These are phyloP conservation scores for Bauhinia variegata DNA, from an alignment of 306 rosid genomes.

Conservation along the genomic window DNA sequence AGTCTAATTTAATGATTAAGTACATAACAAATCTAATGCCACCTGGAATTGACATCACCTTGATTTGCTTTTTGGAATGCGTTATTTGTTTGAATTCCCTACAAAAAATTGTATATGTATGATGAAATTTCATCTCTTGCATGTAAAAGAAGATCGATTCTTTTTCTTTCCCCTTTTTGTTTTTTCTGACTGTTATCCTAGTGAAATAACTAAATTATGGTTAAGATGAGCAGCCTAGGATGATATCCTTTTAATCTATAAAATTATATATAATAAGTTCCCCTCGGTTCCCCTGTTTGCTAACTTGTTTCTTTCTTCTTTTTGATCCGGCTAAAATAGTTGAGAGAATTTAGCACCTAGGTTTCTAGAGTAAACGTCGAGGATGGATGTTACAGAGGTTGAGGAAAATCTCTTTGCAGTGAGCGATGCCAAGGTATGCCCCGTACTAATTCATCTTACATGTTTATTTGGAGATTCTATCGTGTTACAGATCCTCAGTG, in stretches of 20 bases:
- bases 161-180: not conserved
- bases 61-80: constrained; percentile 21
- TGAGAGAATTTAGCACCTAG: constrained; percentile 38
- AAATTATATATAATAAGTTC: not conserved
- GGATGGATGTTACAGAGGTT: constrained; percentile 74
- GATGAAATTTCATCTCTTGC: constrained; percentile 26
- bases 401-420: constrained; percentile 80
- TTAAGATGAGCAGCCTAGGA: not conserved
- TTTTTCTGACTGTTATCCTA: not conserved
- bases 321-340: constrained; percentile 45
- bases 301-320: constrained; percentile 29
- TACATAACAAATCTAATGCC: constrained; percentile 2
- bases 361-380: constrained; percentile 36
- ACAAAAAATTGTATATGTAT: not conserved
- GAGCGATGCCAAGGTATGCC: constrained; percentile 85
- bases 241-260: not conserved
- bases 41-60: not conserved
- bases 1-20: not conserved
- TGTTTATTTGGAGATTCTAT: constrained; percentile 25
- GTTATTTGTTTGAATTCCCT: constrained; percentile 3
- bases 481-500: not conserved
- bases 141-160: constrained; percentile 20
- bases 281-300: not conserved
- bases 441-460: constrained; percentile 13
- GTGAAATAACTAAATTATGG: not conserved